Evolutionary conservation across 345 rosid genomes (phyloP), one percentile per base, ranked within the genome.

Genomic region (Kernera saxatilis): DNA sequence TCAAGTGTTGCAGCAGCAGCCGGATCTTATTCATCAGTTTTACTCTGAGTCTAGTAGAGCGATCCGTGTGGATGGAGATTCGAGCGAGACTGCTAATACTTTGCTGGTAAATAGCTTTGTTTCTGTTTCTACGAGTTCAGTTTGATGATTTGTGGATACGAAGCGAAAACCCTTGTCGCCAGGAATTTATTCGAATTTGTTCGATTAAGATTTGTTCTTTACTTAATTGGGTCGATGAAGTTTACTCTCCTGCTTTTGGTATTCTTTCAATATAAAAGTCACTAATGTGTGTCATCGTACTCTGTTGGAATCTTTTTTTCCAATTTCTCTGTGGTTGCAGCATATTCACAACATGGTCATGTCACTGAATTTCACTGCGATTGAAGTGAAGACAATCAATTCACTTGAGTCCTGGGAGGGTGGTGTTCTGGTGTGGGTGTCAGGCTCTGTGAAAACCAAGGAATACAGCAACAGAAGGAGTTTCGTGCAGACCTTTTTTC

Each of bases 331-430:
- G 44, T 75, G 49, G 10, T 5, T 80, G 73, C 78, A 95, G 99
- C 77, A 90, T 78, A 95, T 95, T 64, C 93, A 90, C 75, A 64
- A 83, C 40, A 84, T 88, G 78, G 83, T 83, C 5, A 80, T 71
- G 81, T 88, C 96, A 3, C 75, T 92, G 43, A 87, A 85, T 59
- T 83, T 82, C 49, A 77, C 92, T 73, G 84, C 91, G 14, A 88
- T 95, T n/a, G 98, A 92, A 88, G 89, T 95, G 82, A 90, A 92
- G 83, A 92, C 98, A 0, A 90, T 92, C 63, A 95, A 92, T 82
- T 85, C 99, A 17, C 77, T 83, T 1, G 90, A 84, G 55, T 95
- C 99, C 0, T 90, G 84, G 92, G 77, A 86, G 52, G 92, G 94
- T 70, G 98, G 98, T 53, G 87, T 95, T 3, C 36, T 92, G 61